Percentiles rank a stretch among this genome's conserved stretches.
phyloP scores from a whole-genome alignment of 805 yeast species.

The Yarrowia hollandica region DNA sequence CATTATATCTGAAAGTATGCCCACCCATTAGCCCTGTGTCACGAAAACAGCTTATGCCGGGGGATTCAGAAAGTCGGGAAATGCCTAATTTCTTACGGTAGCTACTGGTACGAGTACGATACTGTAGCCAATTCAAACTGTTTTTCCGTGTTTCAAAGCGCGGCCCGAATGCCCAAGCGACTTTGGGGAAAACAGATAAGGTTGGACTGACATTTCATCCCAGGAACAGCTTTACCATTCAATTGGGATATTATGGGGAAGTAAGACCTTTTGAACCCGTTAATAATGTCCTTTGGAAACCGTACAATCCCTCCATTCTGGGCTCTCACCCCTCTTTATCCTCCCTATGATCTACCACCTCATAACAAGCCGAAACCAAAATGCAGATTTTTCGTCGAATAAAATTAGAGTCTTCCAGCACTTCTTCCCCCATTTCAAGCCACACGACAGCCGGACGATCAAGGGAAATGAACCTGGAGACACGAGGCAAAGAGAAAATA shows the following conservation, averaged over 20 bases:
- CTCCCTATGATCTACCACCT: background rate
- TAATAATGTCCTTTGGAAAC: too few species aligned
- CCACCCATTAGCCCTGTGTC: too few species aligned
- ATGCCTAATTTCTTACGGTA: slow-evolving; percentile 5
- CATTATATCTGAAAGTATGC: too few species aligned
- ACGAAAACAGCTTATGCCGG: too few species aligned
- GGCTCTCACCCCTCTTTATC: background rate
- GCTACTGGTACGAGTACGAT: too few species aligned
- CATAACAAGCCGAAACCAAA: background rate
- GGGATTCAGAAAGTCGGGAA: background rate
- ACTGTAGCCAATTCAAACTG: background rate
- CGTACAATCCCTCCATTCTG: background rate
- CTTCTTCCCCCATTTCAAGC: background rate
- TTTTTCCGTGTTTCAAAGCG: slow-evolving; percentile 12
- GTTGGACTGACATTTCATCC: too few species aligned
- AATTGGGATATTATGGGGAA: background rate
- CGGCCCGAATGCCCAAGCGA: too few species aligned
- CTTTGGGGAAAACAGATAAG: too few species aligned
- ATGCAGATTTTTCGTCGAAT: background rate
- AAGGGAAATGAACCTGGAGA: slow-evolving; percentile 25
- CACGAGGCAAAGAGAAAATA: slow-evolving; percentile 4
- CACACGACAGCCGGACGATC: slow-evolving; percentile 20
- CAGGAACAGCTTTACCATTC: background rate
- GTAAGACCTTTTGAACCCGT: too few species aligned
- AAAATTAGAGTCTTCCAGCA: background rate